Evolutionary conservation across 345 rosid species (phyloP).

Genomic region (Orychophragmus violaceus): DNA sequence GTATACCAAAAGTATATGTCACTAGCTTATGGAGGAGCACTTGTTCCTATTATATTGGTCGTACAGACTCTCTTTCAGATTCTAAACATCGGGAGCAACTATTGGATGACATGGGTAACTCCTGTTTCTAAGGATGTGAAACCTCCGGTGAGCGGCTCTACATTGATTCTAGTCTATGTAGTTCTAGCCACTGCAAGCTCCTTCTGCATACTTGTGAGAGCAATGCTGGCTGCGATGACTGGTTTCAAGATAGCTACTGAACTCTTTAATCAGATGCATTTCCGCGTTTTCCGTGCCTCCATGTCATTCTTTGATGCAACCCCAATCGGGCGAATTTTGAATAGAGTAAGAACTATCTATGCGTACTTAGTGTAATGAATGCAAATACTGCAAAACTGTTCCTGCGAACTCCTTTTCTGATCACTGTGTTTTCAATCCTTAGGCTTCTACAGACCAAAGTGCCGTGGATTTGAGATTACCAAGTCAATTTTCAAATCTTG

Average conservation of each 20-base stretch:
- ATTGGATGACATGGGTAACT: slow-evolving; percentile 85
- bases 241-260: slow-evolving; percentile 58
- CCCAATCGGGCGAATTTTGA: slow-evolving; percentile 59
- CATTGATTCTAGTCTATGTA: slow-evolving; percentile 45
- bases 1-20: slow-evolving; percentile 59
- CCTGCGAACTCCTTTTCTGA: slow-evolving; percentile 1
- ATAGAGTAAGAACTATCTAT: slow-evolving; percentile 41
- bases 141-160: slow-evolving; percentile 38
- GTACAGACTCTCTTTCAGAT: slow-evolving; percentile 53
- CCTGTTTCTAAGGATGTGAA: slow-evolving; percentile 37
- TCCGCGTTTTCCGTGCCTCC: slow-evolving; percentile 55
- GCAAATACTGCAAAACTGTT: neutral
- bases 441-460: slow-evolving; percentile 88
- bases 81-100: slow-evolving; percentile 72
- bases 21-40: slow-evolving; percentile 65
- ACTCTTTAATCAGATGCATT: slow-evolving; percentile 60
- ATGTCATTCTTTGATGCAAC: slow-evolving; percentile 80
- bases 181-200: slow-evolving; percentile 52
- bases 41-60: slow-evolving; percentile 54
- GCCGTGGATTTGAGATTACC: slow-evolving; percentile 53
- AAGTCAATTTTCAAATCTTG: slow-evolving; percentile 34
- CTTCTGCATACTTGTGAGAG: slow-evolving; percentile 43
- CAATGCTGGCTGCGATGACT: slow-evolving; percentile 41
- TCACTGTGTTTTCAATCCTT: slow-evolving; percentile 11
- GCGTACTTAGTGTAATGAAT: neutral